A percentile compares a stretch with the other conserved stretches of the same genome.
These are phyloP conservation scores for Inga laurina DNA, from an alignment of 306 rosid species.

Conservation along the genomic window DNA sequence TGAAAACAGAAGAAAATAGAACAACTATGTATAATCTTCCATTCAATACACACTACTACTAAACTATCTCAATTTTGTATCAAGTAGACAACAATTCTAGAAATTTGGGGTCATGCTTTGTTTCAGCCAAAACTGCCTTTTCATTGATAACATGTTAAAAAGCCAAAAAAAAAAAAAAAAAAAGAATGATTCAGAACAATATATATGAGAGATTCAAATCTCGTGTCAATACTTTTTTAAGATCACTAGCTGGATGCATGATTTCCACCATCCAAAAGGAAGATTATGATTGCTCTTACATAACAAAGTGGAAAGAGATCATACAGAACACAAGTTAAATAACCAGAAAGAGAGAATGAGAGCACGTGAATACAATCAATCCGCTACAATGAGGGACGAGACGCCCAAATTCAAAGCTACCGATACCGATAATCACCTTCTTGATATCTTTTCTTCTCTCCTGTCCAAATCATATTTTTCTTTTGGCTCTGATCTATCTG, in stretches of 20 bases:
- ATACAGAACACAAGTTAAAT: slow-evolving; percentile 5
- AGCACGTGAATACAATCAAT: neutral
- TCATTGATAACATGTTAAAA: neutral
- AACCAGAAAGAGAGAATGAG: slow-evolving; percentile 3
- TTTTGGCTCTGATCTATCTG: slow-evolving; percentile 29
- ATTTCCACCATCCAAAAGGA: neutral
- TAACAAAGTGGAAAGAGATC: neutral
- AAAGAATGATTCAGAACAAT: neutral
- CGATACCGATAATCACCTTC: slow-evolving; percentile 37
- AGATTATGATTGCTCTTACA: neutral
- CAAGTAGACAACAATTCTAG: neutral
- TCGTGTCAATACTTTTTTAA: neutral
- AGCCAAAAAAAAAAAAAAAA: neutral
- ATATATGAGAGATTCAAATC: neutral
- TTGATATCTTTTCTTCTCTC: slow-evolving; percentile 51
- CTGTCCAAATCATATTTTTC: slow-evolving; percentile 37
- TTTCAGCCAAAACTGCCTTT: neutral
- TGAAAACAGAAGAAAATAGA: no score
- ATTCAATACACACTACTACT: neutral
- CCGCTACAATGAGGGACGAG: neutral
- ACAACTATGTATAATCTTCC: neutral
- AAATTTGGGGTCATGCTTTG: neutral
- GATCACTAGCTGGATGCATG: slow-evolving; percentile 1
- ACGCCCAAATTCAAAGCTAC: slow-evolving; percentile 13
- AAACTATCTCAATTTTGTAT: neutral